Evolutionary conservation across 140 eudicot species (phyloP).

Genomic region (Stevia rebaudiana): DNA sequence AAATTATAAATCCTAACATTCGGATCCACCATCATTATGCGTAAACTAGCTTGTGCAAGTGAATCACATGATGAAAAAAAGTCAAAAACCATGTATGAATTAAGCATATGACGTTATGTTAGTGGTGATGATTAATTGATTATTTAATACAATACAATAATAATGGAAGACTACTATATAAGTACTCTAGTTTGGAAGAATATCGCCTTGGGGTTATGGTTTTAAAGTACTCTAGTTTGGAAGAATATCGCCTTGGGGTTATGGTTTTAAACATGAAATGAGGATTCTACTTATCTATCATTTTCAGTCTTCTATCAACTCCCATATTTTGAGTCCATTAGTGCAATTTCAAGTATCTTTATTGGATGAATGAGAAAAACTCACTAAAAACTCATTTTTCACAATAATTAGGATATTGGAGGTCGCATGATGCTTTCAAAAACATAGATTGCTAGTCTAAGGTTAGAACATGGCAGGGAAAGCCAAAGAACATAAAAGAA

Average conservation of each 20-base stretch:
- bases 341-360: not conserved
- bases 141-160: not conserved
- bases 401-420: not conserved
- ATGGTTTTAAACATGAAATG: not conserved
- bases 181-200: not conserved
- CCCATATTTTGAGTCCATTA: not conserved
- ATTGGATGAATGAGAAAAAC: not conserved
- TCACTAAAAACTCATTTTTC: not conserved
- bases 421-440: not conserved
- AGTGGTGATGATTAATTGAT: too few relatives aligned
- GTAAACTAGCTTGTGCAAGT: too few relatives aligned
- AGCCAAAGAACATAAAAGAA: not conserved
- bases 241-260: not conserved
- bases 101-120: too few relatives aligned
- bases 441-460: not conserved
- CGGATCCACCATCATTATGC: too few relatives aligned
- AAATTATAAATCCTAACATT: not conserved
- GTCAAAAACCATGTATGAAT: too few relatives aligned
- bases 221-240: not conserved
- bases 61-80: not conserved
- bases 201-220: not conserved
- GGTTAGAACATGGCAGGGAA: not conserved
- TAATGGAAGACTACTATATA: not conserved
- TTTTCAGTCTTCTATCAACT: not conserved
- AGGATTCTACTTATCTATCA: not conserved